A percentile compares a stretch with the other conserved stretches of the same genome.
Conservation (phyloP, 371 early-diverging fungal genomes). For the Rhizomucor pusillus region DNA sequence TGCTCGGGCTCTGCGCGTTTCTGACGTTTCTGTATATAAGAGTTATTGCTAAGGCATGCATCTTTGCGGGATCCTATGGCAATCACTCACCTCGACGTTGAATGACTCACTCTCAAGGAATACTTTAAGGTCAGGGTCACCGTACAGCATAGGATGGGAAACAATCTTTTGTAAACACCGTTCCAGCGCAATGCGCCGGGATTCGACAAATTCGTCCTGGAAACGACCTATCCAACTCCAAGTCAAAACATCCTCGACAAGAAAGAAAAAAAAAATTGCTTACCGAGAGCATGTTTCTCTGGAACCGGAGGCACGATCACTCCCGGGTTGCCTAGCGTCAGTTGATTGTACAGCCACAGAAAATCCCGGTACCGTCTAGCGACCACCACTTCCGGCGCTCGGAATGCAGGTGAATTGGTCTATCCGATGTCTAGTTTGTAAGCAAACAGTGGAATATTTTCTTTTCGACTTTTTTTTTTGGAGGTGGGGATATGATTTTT, state of each 20-base stretch:
- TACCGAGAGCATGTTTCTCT: constrained; percentile 87
- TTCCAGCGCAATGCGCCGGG: constrained; percentile 81
- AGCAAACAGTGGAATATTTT: neutral
- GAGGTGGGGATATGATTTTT: neutral
- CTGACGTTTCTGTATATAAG: constrained; percentile 32
- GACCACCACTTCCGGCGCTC: constrained; percentile 74
- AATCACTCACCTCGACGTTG: constrained; percentile 53
- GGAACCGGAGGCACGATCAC: constrained; percentile 93
- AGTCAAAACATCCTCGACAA: no score
- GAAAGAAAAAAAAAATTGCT: constrained; percentile 1
- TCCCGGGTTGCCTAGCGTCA: constrained; percentile 80
- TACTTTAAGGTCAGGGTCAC: constrained; percentile 78
- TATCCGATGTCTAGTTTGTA: constrained; percentile 51
- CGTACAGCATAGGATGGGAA: constrained; percentile 81
- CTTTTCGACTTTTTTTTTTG: no score
- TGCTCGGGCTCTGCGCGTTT: constrained; percentile 47
- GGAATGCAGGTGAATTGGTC: constrained; percentile 79
- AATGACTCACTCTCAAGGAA: constrained; percentile 92
- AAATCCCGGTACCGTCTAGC: constrained; percentile 91
- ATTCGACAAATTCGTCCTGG: constrained; percentile 94
- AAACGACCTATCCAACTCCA: constrained; percentile 69
- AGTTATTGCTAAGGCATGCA: neutral
- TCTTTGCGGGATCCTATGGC: neutral
- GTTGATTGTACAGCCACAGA: constrained; percentile 89
- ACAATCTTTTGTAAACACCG: constrained; percentile 79